Evolutionary conservation across 2,329 filamentous ascomycete genomes (phyloP).

Genomic region (Ambrosiella cleistominuta): DNA sequence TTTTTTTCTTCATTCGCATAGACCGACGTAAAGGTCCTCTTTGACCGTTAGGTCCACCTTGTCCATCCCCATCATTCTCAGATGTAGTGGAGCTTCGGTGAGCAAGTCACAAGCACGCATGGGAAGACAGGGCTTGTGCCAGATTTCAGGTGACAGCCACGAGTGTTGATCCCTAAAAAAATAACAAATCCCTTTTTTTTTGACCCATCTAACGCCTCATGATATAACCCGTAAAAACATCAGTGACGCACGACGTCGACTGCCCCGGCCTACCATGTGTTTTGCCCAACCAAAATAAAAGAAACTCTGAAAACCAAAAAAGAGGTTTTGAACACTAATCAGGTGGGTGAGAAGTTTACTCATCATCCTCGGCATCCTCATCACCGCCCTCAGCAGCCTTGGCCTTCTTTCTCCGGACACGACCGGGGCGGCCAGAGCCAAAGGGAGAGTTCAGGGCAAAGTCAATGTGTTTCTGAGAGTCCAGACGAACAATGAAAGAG

Average conservation of each 20-base stretch:
- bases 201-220: conserved; percentile 12
- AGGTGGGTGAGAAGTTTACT: conserved; percentile 32
- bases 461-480: conserved; percentile 99
- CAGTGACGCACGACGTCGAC: conserved; percentile 8
- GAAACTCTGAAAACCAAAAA: conserved; percentile 1
- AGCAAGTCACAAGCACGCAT: not conserved
- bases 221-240: conserved; percentile 1
- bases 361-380: conserved; percentile 69
- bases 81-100: not conserved
- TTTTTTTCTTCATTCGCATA: conserved; percentile 4
- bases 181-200: conserved; percentile 11
- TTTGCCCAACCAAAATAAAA: conserved; percentile 4
- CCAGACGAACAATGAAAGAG: conserved; percentile 97
- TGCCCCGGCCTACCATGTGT: not conserved
- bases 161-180: conserved; percentile 11
- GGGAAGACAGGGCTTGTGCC: not conserved
- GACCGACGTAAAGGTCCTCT: not conserved
- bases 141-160: conserved; percentile 6
- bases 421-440: conserved; percentile 88
- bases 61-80: not conserved
- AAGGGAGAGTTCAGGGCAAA: conserved; percentile 95
- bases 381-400: conserved; percentile 80
- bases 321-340: conserved; percentile 10
- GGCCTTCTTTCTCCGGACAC: conserved; percentile 99
- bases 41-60: not conserved